These are phyloP conservation scores for Coemansia sp. DNA, from an alignment of 192 early-diverging fungal species.

Conservation along the genomic window DNA sequence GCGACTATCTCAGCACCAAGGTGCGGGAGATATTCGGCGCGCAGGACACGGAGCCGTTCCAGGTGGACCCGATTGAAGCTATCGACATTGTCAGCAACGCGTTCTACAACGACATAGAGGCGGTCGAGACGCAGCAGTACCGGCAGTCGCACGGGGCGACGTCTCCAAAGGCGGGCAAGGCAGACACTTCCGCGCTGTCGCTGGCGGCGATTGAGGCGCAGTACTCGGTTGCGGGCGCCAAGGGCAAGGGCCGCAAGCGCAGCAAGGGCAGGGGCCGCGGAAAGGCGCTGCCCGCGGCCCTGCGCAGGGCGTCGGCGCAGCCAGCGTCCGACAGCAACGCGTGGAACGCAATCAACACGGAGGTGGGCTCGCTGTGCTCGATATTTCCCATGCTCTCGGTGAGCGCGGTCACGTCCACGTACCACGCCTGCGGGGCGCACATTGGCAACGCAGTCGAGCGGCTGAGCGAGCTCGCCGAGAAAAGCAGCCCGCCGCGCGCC, in stretches of 20 bases:
- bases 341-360: constrained; percentile 31
- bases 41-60: constrained; percentile 1
- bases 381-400: constrained; percentile 35
- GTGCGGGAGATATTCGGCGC: constrained; percentile 17
- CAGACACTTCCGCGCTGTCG: background rate
- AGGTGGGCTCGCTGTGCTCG: constrained; percentile 27
- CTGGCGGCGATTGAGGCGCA: constrained; percentile 30
- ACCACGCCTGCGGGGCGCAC: constrained; percentile 38
- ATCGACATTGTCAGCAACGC: constrained; percentile 46
- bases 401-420: constrained; percentile 25
- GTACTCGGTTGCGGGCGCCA: constrained; percentile 18
- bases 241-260: constrained; percentile 7
- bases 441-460: constrained; percentile 5
- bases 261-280: constrained; percentile 2
- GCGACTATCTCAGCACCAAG: constrained; percentile 31
- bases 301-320: background rate
- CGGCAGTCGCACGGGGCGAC: constrained; percentile 1
- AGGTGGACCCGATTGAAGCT: constrained; percentile 45
- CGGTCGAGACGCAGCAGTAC: constrained; percentile 30
- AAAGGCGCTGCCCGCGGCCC: background rate
- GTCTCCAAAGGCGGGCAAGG: background rate
- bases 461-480: constrained; percentile 10
- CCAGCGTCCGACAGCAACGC: constrained; percentile 17
- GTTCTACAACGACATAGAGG: constrained; percentile 40
- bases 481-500: background rate